Evolutionary conservation across 352 stramenopile species (phyloP).

Genomic region (Phytophthora melonis): DNA sequence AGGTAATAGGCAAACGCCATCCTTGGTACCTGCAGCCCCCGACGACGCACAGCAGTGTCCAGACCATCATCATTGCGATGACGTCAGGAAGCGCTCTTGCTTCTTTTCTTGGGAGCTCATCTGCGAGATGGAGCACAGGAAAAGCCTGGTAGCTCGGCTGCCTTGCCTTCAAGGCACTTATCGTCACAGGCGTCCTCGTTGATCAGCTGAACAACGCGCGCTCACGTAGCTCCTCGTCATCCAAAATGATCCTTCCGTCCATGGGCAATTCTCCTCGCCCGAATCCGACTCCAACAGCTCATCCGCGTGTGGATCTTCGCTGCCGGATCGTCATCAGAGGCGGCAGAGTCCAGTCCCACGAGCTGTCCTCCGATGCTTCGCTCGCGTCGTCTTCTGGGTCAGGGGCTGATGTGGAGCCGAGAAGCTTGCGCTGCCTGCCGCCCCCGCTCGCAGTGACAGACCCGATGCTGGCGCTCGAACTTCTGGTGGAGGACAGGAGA

Average conservation of each 20-base stretch:
- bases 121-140: neutral
- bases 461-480: too few species aligned
- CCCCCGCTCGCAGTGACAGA: too few species aligned
- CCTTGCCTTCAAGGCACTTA: neutral
- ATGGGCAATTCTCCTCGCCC: neutral
- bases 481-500: too few species aligned
- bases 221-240: neutral
- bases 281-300: neutral
- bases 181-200: neutral
- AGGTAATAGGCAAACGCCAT: conserved; percentile 1
- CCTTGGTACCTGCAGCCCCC: neutral
- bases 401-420: too few species aligned
- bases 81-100: neutral
- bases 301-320: neutral
- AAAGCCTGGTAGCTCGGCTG: neutral
- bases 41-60: neutral
- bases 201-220: neutral
- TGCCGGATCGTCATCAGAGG: too few species aligned
- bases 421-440: too few species aligned
- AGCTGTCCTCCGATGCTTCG: too few species aligned
- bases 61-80: neutral
- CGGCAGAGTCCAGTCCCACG: too few species aligned
- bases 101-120: neutral
- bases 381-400: too few species aligned
- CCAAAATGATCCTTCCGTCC: neutral